phyloP scores from a whole-genome alignment of 1,139 yeast genomes.

The Geotrichum aggregatum region DNA sequence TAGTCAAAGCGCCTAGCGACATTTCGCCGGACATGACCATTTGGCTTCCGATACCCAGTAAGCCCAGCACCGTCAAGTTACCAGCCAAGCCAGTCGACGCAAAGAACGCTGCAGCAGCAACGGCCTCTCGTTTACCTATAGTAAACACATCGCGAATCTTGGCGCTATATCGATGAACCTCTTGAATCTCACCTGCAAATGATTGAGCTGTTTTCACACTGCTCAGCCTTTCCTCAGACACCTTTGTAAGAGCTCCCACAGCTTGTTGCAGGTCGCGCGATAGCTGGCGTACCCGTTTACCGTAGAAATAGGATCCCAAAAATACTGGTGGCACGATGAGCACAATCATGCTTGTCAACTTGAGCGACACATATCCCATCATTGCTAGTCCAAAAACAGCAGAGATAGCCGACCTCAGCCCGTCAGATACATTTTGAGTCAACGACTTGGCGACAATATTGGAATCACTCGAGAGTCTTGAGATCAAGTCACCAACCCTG shows the following conservation, averaged over 20 bases:
- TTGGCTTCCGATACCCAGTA: conserved; percentile 75
- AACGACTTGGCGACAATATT: conserved; percentile 82
- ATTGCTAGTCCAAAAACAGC: conserved; percentile 78
- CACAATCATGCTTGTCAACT: conserved; percentile 70
- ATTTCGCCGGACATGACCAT: conserved; percentile 67
- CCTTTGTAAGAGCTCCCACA: conserved; percentile 80
- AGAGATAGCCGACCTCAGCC: conserved; percentile 71
- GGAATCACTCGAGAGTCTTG: conserved; percentile 83
- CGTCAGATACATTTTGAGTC: conserved; percentile 88
- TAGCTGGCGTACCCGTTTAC: conserved; percentile 69
- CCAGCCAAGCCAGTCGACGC: conserved; percentile 79
- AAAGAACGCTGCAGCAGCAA: conserved; percentile 58
- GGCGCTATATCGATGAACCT: conserved; percentile 55
- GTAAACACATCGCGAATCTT: conserved; percentile 71
- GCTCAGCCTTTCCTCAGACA: conserved; percentile 85
- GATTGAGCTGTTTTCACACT: conserved; percentile 85
- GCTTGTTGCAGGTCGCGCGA: conserved; percentile 80
- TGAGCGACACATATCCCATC: conserved; percentile 86
- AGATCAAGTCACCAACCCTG: conserved; percentile 88
- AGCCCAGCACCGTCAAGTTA: conserved; percentile 69
- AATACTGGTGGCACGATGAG: conserved; percentile 78
- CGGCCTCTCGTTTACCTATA: conserved; percentile 76
- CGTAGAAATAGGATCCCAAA: conserved; percentile 70
- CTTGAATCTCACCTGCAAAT: conserved; percentile 78
- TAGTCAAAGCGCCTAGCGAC: conserved; percentile 84